Conservation (phyloP, 306 rosid genomes). For the Quercus alba region DNA sequence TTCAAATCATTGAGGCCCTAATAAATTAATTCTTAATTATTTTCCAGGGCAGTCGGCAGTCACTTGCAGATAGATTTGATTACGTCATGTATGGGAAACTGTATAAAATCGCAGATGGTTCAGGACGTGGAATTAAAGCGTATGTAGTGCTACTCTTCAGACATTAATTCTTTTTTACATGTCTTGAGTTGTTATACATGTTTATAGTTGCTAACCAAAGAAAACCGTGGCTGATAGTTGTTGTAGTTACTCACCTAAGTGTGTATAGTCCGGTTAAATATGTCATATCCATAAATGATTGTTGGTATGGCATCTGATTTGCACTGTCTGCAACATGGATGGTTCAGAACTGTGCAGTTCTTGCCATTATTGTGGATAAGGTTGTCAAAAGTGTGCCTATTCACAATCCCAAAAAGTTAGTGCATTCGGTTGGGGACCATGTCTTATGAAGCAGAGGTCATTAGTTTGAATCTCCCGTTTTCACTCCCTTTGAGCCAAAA, state of each 20-base stretch:
- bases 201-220: neutral
- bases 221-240: neutral
- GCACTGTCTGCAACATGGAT: neutral
- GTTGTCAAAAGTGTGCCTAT: neutral
- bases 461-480: too few relatives aligned
- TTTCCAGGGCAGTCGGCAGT: slow-evolving; percentile 61
- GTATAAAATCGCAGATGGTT: slow-evolving; percentile 67
- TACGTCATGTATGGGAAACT: slow-evolving; percentile 95
- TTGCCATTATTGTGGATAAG: neutral
- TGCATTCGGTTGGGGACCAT: too few relatives aligned
- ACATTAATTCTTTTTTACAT: neutral
- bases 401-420: too few relatives aligned
- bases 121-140: slow-evolving; percentile 71
- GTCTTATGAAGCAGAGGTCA: too few relatives aligned
- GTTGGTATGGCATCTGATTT: neutral
- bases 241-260: neutral
- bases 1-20: slow-evolving; percentile 5
- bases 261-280: neutral
- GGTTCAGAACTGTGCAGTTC: neutral
- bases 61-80: slow-evolving; percentile 82
- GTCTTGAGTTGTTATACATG: neutral
- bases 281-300: neutral
- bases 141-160: slow-evolving; percentile 27
- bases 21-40: slow-evolving; percentile 11
- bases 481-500: too few relatives aligned